These are phyloP conservation scores for Darksidea phi DNA, from an alignment of 495 filamentous ascomycete genomes.

Conservation along the genomic window DNA sequence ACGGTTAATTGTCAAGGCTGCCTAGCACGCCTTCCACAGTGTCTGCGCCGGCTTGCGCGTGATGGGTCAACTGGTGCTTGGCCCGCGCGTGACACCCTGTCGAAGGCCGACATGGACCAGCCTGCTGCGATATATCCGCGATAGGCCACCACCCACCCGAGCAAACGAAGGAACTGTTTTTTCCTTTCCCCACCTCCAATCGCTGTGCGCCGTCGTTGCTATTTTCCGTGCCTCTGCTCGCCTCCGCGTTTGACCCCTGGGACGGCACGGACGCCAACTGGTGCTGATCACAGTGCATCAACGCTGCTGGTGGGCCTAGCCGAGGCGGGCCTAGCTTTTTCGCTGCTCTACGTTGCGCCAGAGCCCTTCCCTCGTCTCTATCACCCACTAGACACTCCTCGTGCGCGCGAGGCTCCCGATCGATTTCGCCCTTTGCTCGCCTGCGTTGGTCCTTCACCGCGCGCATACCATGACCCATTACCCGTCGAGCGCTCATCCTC, in stretches of 20 bases:
- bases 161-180: neutral
- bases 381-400: constrained; percentile 1
- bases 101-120: neutral
- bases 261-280: too few relatives aligned
- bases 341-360: neutral
- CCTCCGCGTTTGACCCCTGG: too few relatives aligned
- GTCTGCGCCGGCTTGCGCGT: too few relatives aligned
- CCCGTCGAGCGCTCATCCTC: constrained; percentile 8
- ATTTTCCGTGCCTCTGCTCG: neutral
- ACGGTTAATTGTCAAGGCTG: too few relatives aligned
- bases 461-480: constrained; percentile 8
- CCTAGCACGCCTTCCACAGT: too few relatives aligned
- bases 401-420: neutral
- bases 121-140: neutral
- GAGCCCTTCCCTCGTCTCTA: neutral
- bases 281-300: constrained; percentile 7
- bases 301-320: constrained; percentile 3
- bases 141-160: neutral
- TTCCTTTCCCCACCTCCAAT: neutral
- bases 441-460: too few relatives aligned
- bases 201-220: neutral
- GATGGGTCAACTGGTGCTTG: too few relatives aligned
- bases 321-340: constrained; percentile 13
- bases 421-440: neutral
- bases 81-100: constrained; percentile 9